These are phyloP conservation scores for Mitragyna speciosa DNA, from an alignment of 257 asterid species.

Conservation along the genomic window DNA sequence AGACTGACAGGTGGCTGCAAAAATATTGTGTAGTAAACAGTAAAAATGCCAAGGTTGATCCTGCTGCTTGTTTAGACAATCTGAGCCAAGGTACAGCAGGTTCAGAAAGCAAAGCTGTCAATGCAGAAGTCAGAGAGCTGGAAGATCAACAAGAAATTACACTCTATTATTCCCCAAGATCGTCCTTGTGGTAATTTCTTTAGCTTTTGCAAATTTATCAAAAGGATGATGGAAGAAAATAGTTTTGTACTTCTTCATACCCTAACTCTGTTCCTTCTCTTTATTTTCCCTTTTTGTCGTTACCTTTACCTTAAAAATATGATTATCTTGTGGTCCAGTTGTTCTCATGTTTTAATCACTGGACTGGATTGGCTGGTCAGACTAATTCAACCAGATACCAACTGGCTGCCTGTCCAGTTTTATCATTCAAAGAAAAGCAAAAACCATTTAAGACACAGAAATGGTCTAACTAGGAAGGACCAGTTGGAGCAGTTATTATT, in stretches of 20 bases:
- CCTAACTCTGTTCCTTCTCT: not conserved
- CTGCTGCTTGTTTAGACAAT: slow-evolving; percentile 26
- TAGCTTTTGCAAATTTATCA: not conserved
- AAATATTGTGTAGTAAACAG: slow-evolving; percentile 53
- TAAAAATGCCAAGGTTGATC: slow-evolving; percentile 41
- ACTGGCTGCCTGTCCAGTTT: not conserved
- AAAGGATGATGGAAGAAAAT: not conserved
- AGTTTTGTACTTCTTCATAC: not conserved
- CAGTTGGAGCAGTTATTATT: too few species aligned
- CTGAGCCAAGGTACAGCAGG: slow-evolving; percentile 25
- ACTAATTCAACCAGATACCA: too few species aligned
- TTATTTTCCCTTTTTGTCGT: not conserved
- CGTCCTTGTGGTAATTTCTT: slow-evolving; percentile 64
- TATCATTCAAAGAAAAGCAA: not conserved
- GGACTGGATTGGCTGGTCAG: not conserved
- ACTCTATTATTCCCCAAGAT: slow-evolving; percentile 39
- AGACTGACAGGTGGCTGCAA: slow-evolving; percentile 96
- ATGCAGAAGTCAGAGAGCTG: slow-evolving; percentile 60
- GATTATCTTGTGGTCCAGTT: not conserved
- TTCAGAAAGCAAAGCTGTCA: slow-evolving; percentile 52
- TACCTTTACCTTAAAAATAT: too few species aligned
- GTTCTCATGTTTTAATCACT: not conserved
- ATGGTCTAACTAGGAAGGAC: not conserved
- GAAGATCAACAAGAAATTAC: slow-evolving; percentile 37
- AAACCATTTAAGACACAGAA: not conserved